Conservation (phyloP, 2,329 filamentous ascomycete species). For the Aurifilum marmelostoma region DNA sequence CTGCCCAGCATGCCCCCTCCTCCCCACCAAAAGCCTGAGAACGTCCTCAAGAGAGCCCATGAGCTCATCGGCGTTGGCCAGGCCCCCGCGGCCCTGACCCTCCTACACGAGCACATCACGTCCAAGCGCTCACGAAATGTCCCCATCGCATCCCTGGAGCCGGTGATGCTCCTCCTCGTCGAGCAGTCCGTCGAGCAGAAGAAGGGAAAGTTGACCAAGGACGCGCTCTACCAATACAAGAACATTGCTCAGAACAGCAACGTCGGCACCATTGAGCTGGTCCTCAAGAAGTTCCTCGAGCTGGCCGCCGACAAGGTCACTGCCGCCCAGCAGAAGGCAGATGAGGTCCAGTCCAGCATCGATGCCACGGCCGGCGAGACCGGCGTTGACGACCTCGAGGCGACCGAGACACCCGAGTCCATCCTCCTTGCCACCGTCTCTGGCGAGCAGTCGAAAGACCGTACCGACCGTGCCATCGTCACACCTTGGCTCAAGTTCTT, state of each 20-base stretch:
- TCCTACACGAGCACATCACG: constrained; percentile 98
- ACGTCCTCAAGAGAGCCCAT: constrained; percentile 97
- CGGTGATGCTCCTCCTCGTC: constrained; percentile 97
- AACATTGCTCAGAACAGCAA: constrained; percentile 99
- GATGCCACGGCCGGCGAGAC: constrained; percentile 73
- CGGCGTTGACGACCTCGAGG: constrained; percentile 93
- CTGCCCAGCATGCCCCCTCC: constrained; percentile 72
- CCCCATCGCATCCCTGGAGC: constrained; percentile 93
- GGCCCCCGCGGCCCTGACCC: constrained; percentile 85
- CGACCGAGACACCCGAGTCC: constrained; percentile 95
- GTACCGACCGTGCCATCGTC: constrained; percentile 96
- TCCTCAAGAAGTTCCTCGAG: constrained; percentile 97
- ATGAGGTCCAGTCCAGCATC: constrained; percentile 87
- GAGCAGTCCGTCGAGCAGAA: constrained; percentile 95
- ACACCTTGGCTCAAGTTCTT: constrained; percentile 99
- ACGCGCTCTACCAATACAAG: constrained; percentile 99
- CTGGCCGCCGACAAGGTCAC: constrained; percentile 95
- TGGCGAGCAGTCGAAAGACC: constrained; percentile 94
- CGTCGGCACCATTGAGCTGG: constrained; percentile 95
- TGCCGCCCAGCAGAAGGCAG: constrained; percentile 92
- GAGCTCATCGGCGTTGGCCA: constrained; percentile 98
- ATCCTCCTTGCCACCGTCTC: constrained; percentile 97
- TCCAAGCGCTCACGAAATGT: constrained; percentile 98
- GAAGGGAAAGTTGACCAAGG: constrained; percentile 98
- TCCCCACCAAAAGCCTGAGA: constrained; percentile 97